Conservation (phyloP, 2,329 filamentous ascomycete species). For the Aspergillus clavatus region DNA sequence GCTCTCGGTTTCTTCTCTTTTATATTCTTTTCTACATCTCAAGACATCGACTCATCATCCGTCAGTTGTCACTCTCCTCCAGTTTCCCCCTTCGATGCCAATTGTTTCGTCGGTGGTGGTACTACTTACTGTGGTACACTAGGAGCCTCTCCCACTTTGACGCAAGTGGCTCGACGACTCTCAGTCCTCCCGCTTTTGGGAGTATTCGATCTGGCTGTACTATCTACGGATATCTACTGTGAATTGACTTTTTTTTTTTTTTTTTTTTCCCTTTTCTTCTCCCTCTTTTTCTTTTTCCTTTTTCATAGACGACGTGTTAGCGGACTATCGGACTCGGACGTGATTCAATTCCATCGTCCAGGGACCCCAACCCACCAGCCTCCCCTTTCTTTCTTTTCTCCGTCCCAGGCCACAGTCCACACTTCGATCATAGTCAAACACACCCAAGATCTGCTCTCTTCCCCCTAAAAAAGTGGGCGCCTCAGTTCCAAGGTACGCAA, state of each 20-base stretch:
- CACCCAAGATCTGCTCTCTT: too few species aligned
- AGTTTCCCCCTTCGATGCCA: too few species aligned
- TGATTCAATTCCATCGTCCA: not conserved
- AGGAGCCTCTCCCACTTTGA: constrained; percentile 22
- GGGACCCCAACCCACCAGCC: not conserved
- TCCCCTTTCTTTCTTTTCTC: not conserved
- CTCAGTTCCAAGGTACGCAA: not conserved
- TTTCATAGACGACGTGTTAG: not conserved
- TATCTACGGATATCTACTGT: not conserved
- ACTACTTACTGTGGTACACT: too few species aligned
- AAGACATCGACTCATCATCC: too few species aligned
- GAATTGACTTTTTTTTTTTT: not conserved
- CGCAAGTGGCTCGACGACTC: constrained; percentile 24
- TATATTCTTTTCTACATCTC: too few species aligned
- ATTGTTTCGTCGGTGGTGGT: too few species aligned
- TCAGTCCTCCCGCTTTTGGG: not conserved
- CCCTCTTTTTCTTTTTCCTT: not conserved
- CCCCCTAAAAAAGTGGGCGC: not conserved
- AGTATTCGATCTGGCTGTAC: too few species aligned
- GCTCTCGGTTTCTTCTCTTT: too few species aligned
- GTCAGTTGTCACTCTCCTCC: too few species aligned
- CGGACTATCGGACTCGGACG: not conserved
- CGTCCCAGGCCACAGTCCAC: not conserved
- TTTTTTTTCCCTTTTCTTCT: not conserved
- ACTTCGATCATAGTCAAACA: too few species aligned